Conservation (phyloP, 208 protist genomes). For the Angomonas desouzai region DNA sequence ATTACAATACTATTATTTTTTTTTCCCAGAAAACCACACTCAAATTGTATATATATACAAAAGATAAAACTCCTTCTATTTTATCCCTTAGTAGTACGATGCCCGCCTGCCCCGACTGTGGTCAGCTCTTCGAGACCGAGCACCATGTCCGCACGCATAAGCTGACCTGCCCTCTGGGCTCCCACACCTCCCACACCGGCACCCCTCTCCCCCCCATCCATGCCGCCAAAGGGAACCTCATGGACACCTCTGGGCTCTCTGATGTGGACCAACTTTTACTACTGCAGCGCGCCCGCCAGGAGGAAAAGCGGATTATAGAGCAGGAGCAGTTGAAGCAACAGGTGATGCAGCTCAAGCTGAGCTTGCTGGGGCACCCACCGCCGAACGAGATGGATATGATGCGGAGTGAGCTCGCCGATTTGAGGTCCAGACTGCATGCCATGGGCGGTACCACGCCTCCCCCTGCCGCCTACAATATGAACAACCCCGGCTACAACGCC, state of each 20-base stretch:
- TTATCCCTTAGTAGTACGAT: conserved; percentile 13
- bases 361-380: conserved; percentile 19
- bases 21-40: background rate
- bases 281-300: conserved; percentile 29
- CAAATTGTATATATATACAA: background rate
- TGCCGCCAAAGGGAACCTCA: background rate
- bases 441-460: conserved; percentile 4
- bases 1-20: conserved; percentile 6
- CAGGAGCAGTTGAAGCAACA: conserved; percentile 35
- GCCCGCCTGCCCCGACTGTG: conserved; percentile 47
- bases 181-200: background rate
- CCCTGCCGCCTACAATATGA: conserved; percentile 2
- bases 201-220: background rate
- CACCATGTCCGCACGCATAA: conserved; percentile 33
- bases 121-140: conserved; percentile 32
- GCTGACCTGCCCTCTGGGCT: conserved; percentile 14
- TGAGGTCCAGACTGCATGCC: conserved; percentile 18
- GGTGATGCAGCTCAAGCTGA: conserved; percentile 40
- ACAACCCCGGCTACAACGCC: background rate
- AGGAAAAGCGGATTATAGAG: conserved; percentile 24
- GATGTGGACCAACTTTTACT: conserved; percentile 30
- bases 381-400: conserved; percentile 27
- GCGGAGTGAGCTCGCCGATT: conserved; percentile 32
- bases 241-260: conserved; percentile 12
- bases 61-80: background rate